Conservation (phyloP, 441 rosid species). For the Heliophila coronopifolia region DNA sequence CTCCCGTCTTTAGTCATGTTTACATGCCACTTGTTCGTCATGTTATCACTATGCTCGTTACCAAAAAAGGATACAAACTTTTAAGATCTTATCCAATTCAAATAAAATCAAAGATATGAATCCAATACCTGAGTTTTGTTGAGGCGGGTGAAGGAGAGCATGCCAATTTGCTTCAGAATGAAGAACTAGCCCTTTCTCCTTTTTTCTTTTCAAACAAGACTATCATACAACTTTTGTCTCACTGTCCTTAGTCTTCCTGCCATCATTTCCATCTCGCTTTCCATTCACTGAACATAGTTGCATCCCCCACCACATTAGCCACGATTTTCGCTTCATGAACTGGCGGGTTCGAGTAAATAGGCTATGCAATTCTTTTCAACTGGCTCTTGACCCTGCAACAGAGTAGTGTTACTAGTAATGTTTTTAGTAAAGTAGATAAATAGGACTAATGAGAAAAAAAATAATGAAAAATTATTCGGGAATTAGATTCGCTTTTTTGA, state of each 20-base stretch:
- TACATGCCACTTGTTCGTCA: slow-evolving; percentile 88
- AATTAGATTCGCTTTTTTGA: too few relatives aligned
- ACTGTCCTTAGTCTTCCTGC: slow-evolving; percentile 91
- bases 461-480: too few relatives aligned
- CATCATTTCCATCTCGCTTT: slow-evolving; percentile 97
- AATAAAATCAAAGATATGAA: not conserved
- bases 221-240: slow-evolving; percentile 66
- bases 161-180: slow-evolving; percentile 85
- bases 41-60: slow-evolving; percentile 63
- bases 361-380: slow-evolving; percentile 85
- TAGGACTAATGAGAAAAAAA: too few relatives aligned
- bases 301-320: slow-evolving; percentile 81
- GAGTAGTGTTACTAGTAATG: not conserved
- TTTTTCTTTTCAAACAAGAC: slow-evolving; percentile 67
- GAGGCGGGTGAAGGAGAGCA: slow-evolving; percentile 95
- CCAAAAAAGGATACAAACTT: not conserved
- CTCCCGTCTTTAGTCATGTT: slow-evolving; percentile 97
- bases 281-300: slow-evolving; percentile 74
- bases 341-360: slow-evolving; percentile 97
- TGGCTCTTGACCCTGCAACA: slow-evolving; percentile 89
- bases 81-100: not conserved
- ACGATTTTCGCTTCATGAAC: slow-evolving; percentile 91
- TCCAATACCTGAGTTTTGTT: slow-evolving; percentile 68
- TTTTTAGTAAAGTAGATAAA: too few relatives aligned
- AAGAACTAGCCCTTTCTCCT: slow-evolving; percentile 93